Evolutionary conservation across 441 rosid genomes (phyloP).

Genomic region (Eruca vesicaria): DNA sequence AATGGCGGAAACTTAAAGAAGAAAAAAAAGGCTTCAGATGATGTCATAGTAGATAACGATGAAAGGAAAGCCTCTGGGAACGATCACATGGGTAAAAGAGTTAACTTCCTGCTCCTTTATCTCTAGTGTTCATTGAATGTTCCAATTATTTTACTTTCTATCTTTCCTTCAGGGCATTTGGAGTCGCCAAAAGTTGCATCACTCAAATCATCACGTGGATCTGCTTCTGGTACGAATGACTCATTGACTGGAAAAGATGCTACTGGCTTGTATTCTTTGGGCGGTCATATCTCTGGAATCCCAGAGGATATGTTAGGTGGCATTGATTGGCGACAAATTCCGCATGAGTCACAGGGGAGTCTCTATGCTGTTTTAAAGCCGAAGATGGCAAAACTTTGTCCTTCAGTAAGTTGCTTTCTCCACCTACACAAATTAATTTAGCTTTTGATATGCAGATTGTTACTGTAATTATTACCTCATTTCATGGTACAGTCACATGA

Average conservation of each 20-base stretch:
- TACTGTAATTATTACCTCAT: slow-evolving; percentile 6
- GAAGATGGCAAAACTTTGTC: slow-evolving; percentile 62
- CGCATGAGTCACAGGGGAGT: slow-evolving; percentile 54
- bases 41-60: slow-evolving; percentile 30
- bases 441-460: background rate
- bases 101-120: slow-evolving; percentile 1
- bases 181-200: slow-evolving; percentile 11
- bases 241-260: slow-evolving; percentile 14
- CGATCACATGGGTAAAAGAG: slow-evolving; percentile 47
- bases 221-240: slow-evolving; percentile 23
- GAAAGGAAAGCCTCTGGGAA: slow-evolving; percentile 33
- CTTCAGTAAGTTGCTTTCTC: slow-evolving; percentile 59
- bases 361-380: slow-evolving; percentile 65
- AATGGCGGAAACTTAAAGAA: slow-evolving; percentile 48
- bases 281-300: slow-evolving; percentile 33
- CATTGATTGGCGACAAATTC: slow-evolving; percentile 36
- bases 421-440: slow-evolving; percentile 24
- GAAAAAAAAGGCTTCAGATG: slow-evolving; percentile 49
- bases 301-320: slow-evolving; percentile 40
- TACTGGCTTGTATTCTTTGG: slow-evolving; percentile 25
- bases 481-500: slow-evolving; percentile 15
- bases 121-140: slow-evolving; percentile 12
- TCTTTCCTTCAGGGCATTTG: slow-evolving; percentile 27
- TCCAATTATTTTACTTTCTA: slow-evolving; percentile 40
- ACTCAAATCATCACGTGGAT: slow-evolving; percentile 17